These are phyloP conservation scores for Cercophora sp. DNA, from an alignment of 495 filamentous ascomycete species.

Conservation along the genomic window DNA sequence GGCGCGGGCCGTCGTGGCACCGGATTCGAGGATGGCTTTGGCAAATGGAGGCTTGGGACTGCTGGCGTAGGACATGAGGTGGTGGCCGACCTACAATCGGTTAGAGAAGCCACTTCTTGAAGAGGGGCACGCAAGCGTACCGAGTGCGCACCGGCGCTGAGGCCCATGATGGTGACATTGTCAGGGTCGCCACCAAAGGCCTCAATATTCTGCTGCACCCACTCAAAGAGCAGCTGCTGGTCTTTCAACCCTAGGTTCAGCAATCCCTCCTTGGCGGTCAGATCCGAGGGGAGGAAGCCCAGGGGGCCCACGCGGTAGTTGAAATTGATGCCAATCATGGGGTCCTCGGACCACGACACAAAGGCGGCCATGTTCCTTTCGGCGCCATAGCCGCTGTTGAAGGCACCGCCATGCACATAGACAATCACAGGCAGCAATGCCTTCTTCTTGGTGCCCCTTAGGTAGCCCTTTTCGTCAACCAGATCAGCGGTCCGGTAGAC, in stretches of 20 bases:
- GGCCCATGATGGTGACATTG: slow-evolving; percentile 62
- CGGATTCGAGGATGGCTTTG: slow-evolving; percentile 62
- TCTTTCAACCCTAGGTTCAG: slow-evolving; percentile 69
- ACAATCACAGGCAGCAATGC: slow-evolving; percentile 54
- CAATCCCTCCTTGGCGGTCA: slow-evolving; percentile 50
- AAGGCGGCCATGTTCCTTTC: slow-evolving; percentile 49
- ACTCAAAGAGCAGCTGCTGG: slow-evolving; percentile 60
- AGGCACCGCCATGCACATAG: slow-evolving; percentile 54
- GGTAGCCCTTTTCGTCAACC: too few species aligned
- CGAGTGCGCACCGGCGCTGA: slow-evolving; percentile 65
- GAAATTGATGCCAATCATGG: slow-evolving; percentile 58
- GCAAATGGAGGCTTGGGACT: slow-evolving; percentile 47
- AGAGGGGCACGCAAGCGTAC: slow-evolving; percentile 20
- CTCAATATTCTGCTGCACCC: slow-evolving; percentile 58
- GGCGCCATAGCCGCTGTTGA: slow-evolving; percentile 43
- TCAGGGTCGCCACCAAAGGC: slow-evolving; percentile 60
- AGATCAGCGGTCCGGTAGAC: slow-evolving; percentile 42
- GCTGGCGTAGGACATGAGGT: slow-evolving; percentile 51
- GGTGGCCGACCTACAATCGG: slow-evolving; percentile 63
- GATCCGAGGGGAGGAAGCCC: slow-evolving; percentile 58
- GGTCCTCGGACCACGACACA: slow-evolving; percentile 50
- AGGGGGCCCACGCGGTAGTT: slow-evolving; percentile 67
- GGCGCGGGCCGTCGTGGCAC: slow-evolving; percentile 57
- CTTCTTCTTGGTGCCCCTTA: slow-evolving; percentile 16
- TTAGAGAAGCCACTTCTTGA: neutral